A percentile compares a stretch with the other conserved stretches of the same genome.
Evolutionary conservation across 345 rosid species (phyloP).

Genomic region (Streptanthus diversifolius): DNA sequence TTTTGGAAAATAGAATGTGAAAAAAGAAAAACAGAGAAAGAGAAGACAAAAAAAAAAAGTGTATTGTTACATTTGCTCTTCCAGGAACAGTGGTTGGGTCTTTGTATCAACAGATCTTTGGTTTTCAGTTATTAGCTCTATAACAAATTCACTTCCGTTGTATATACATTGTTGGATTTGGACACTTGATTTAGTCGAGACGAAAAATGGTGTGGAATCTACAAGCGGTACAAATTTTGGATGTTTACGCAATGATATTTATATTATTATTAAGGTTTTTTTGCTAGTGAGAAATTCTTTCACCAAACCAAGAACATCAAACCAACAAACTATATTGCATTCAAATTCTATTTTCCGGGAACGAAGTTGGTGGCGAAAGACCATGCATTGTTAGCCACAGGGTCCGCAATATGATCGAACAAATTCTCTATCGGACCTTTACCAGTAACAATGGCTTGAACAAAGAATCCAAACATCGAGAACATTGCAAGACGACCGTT

Average conservation of each 20-base stretch:
- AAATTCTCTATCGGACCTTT: constrained; percentile 48
- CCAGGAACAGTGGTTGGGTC: constrained; percentile 28
- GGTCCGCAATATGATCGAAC: constrained; percentile 42
- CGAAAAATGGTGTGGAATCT: background rate
- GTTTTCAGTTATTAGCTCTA: background rate
- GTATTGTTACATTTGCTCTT: constrained; percentile 29
- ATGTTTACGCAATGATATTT: background rate
- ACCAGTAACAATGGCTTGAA: constrained; percentile 50
- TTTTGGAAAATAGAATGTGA: constrained; percentile 25
- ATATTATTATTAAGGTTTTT: background rate
- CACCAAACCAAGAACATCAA: background rate
- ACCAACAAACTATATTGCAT: background rate
- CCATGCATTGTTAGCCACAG: constrained; percentile 52
- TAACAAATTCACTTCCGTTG: constrained; percentile 5
- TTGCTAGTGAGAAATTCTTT: background rate
- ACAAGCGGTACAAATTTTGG: background rate
- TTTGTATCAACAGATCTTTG: constrained; percentile 16
- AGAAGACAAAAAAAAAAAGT: background rate
- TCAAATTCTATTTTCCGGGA: constrained; percentile 41
- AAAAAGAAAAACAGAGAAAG: constrained; percentile 5
- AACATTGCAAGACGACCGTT: constrained; percentile 48
- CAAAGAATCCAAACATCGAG: constrained; percentile 53
- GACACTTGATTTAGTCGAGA: background rate
- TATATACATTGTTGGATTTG: constrained; percentile 3
- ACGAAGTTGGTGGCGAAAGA: constrained; percentile 49